A percentile compares a stretch with the other conserved stretches of the same genome.
Conservation (phyloP, 192 early-diverging fungal genomes). For the Coemansia sp. region DNA sequence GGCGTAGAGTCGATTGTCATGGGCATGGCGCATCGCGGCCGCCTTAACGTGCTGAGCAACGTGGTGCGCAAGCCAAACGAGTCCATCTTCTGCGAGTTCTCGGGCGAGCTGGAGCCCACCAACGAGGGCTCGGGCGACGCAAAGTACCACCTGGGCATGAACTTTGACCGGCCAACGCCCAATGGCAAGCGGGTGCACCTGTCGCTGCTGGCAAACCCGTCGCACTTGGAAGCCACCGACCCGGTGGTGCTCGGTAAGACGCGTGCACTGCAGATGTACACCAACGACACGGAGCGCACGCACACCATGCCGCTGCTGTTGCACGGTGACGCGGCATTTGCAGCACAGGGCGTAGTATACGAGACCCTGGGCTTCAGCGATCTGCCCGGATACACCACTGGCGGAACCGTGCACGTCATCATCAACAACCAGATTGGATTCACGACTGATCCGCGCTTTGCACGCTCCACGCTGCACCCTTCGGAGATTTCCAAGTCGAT, state of each 20-base stretch:
- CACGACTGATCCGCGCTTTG: slow-evolving; percentile 95
- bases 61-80: slow-evolving; percentile 99
- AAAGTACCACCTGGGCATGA: slow-evolving; percentile 92
- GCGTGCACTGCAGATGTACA: slow-evolving; percentile 91
- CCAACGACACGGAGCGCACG: slow-evolving; percentile 75
- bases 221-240: slow-evolving; percentile 96
- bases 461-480: slow-evolving; percentile 93
- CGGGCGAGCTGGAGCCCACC: slow-evolving; percentile 76
- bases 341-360: slow-evolving; percentile 96
- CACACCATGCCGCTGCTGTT: slow-evolving; percentile 91
- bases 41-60: slow-evolving; percentile 96
- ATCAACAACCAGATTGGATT: slow-evolving; percentile 99
- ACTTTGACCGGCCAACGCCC: slow-evolving; percentile 93
- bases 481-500: slow-evolving; percentile 97
- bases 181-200: slow-evolving; percentile 96
- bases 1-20: slow-evolving; percentile 94
- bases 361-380: slow-evolving; percentile 96
- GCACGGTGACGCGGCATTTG: slow-evolving; percentile 98
- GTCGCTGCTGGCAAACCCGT: slow-evolving; percentile 97
- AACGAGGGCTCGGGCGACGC: slow-evolving; percentile 97
- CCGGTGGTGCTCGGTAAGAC: slow-evolving; percentile 99
- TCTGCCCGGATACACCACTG: slow-evolving; percentile 92
- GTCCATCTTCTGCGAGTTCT: slow-evolving; percentile 98
- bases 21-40: slow-evolving; percentile 99
- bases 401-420: slow-evolving; percentile 94